These are phyloP conservation scores for Saccharomycopsis guyanensis DNA, from an alignment of 805 yeast species.

Conservation along the genomic window DNA sequence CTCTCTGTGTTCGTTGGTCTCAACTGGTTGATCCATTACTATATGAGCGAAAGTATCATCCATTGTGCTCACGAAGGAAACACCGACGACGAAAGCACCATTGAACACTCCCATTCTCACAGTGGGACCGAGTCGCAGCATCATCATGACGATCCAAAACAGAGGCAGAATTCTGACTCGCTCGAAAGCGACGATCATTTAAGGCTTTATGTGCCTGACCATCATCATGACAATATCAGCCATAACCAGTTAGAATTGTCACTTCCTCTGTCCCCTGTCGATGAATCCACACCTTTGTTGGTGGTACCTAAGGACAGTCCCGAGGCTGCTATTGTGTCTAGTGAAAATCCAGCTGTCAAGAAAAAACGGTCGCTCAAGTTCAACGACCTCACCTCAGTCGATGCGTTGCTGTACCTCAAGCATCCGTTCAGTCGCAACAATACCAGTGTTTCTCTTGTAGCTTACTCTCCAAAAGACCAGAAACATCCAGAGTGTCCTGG, in stretches of 20 bases:
- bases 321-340: background rate
- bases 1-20: constrained; percentile 49
- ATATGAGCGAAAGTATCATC: constrained; percentile 75
- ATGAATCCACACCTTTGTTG: background rate
- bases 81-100: constrained; percentile 26
- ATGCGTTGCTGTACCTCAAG: constrained; percentile 13
- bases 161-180: background rate
- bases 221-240: background rate
- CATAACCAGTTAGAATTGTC: background rate
- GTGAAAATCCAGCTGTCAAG: background rate
- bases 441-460: constrained; percentile 4
- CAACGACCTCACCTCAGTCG: constrained; percentile 15
- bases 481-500: background rate
- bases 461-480: constrained; percentile 3
- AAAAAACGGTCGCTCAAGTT: constrained; percentile 5
- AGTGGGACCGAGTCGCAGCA: constrained; percentile 21
- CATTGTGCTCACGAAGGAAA: constrained; percentile 74
- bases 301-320: background rate
- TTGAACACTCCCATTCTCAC: constrained; percentile 21
- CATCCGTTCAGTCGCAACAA: constrained; percentile 17
- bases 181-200: background rate
- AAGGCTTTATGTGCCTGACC: too few species aligned
- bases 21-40: constrained; percentile 59
- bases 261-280: background rate
- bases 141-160: constrained; percentile 13